Conservation (phyloP, 1,139 yeast genomes). For the Petasospora rhodanensis region DNA sequence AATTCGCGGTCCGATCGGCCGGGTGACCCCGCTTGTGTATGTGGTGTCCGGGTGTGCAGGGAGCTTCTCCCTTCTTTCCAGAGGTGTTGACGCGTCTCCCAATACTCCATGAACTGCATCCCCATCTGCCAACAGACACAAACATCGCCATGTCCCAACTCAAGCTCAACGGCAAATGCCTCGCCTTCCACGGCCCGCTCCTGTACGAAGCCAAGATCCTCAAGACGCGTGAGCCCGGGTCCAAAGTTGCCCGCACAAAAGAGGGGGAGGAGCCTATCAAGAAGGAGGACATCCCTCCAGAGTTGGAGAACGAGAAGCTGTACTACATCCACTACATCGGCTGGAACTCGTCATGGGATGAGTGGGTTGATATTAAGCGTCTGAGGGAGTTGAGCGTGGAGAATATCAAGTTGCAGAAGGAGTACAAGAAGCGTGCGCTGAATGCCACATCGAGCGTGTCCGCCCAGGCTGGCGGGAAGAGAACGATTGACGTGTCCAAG, state of each 20-base stretch:
- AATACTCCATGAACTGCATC: no score
- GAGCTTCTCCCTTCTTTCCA: no score
- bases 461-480: conserved; percentile 14
- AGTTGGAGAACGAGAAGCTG: conserved; percentile 36
- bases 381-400: conserved; percentile 67
- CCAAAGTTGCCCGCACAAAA: conserved; percentile 35
- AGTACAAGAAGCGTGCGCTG: conserved; percentile 48
- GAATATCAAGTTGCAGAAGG: conserved; percentile 60
- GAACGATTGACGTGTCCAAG: conserved; percentile 14
- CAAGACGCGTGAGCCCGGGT: conserved; percentile 55
- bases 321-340: conserved; percentile 88
- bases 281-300: conserved; percentile 42
- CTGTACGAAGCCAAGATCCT: conserved; percentile 84
- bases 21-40: no score
- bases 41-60: no score
- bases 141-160: no score
- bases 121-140: no score
- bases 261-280: conserved; percentile 34
- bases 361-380: conserved; percentile 79
- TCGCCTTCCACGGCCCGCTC: conserved; percentile 90
- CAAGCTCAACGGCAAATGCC: conserved; percentile 47
- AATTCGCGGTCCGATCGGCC: no score
- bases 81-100: no score
- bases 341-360: conserved; percentile 96
- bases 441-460: conserved; percentile 18